These are phyloP conservation scores for Iodosphaeria phyllophila DNA, from an alignment of 2,329 filamentous ascomycete genomes.

Conservation along the genomic window DNA sequence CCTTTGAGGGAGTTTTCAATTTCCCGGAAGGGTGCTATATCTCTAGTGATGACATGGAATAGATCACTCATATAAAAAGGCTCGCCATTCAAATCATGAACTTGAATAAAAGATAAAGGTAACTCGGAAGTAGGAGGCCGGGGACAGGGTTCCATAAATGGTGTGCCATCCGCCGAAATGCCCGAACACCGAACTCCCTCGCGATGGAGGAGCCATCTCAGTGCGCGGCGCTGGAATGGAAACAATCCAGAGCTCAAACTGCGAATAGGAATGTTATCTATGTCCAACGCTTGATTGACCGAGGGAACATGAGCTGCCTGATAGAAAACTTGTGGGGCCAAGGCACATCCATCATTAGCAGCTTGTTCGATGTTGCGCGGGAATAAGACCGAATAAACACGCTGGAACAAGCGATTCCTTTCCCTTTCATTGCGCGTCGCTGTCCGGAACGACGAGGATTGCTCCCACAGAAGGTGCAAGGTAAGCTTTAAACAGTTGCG, in stretches of 20 bases:
- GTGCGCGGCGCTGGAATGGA: constrained; percentile 52
- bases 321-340: constrained; percentile 46
- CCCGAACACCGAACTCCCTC: constrained; percentile 42
- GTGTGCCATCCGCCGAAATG: constrained; percentile 3
- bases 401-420: constrained; percentile 14
- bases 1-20: constrained; percentile 25
- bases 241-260: constrained; percentile 35
- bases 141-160: constrained; percentile 10
- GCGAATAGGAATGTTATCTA: constrained; percentile 21
- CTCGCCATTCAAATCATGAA: constrained; percentile 24
- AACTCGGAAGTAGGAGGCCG: constrained; percentile 5
- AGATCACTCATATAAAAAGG: constrained; percentile 30
- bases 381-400: constrained; percentile 19
- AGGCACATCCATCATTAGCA: constrained; percentile 9
- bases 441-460: constrained; percentile 14
- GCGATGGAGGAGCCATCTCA: constrained; percentile 50
- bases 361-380: not conserved
- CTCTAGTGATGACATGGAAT: constrained; percentile 36
- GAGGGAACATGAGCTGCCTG: constrained; percentile 45
- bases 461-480: constrained; percentile 23
- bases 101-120: constrained; percentile 24
- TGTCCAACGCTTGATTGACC: constrained; percentile 18
- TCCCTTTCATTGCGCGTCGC: constrained; percentile 12
- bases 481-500: constrained; percentile 13
- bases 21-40: constrained; percentile 24